Evolutionary conservation across 805 yeast species (phyloP).

Genomic region (Wickerhamomyces queroliae): DNA sequence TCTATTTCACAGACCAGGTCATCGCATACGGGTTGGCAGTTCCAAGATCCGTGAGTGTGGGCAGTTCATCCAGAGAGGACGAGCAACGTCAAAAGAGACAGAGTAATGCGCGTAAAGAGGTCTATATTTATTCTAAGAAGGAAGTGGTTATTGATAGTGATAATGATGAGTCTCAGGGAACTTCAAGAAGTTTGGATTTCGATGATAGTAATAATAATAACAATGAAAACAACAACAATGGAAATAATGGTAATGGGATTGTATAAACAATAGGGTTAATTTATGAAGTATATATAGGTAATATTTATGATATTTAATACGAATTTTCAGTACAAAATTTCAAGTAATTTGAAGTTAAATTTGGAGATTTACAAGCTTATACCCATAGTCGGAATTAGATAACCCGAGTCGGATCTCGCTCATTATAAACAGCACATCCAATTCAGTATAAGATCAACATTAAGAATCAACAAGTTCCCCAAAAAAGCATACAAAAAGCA

Average conservation of each 20-base stretch:
- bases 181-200: background rate
- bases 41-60: constrained; percentile 40
- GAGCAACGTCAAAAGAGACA: constrained; percentile 22
- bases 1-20: constrained; percentile 44
- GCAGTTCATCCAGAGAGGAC: constrained; percentile 15
- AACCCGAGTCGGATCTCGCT: too few species aligned
- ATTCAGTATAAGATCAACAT: too few species aligned
- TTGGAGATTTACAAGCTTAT: too few species aligned
- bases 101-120: constrained; percentile 26
- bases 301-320: too few species aligned
- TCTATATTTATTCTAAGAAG: constrained; percentile 36
- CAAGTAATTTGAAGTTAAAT: too few species aligned
- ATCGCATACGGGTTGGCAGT: constrained; percentile 55
- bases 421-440: too few species aligned
- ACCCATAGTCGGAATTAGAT: too few species aligned
- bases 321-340: too few species aligned
- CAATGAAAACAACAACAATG: background rate
- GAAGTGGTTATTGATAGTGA: constrained; percentile 36
- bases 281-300: too few species aligned
- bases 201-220: background rate
- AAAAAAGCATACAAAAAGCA: too few species aligned
- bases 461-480: background rate
- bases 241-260: too few species aligned
- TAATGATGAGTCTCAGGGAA: constrained; percentile 5
- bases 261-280: too few species aligned